Base-by-base conservation (phyloP, 495 filamentous ascomycete species). In the Parathielavia hyrcaniae region DNA sequence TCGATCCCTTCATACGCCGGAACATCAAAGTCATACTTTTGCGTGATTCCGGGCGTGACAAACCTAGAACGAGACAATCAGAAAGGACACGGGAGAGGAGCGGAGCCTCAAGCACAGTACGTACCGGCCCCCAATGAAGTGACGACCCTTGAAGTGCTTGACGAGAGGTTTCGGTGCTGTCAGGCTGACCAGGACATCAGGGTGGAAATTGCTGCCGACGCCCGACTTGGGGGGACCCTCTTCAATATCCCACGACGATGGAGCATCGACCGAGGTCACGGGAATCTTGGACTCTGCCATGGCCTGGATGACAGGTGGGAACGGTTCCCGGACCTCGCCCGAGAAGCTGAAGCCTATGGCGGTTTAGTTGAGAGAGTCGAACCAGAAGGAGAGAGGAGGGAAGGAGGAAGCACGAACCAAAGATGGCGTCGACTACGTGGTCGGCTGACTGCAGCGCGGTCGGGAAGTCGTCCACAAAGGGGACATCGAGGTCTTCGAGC, bases 161-260 rank as follows among this genome's bases (percentile, higher is more conserved):
- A 90, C 87, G 51, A 95, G 75, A n/a, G 91, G 91, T 74, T 98
- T 98, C 36, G 93, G 91, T 43, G 93, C 95, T 50, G 95, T 96
- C 69, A 98, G 74, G 65, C 89, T 95, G 61, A 98, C 83, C 59
- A 98, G 70, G 47, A 83, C 82, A 44, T 76, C 71, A 23, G 93
- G 93, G 69, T 86, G 80, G 65, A 95, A 97, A 20, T 78, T 85
- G 60, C 83, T 83, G 7, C 89, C 93, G 0, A 90, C 83, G 0
- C 92, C 93, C 2, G 81, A 77, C 53, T 77, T 73, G 20, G 92
- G 91, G 19, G 91, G 92, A 0, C 93, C 93, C 3, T 71, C 74
- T 64, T 96, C 86, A 39, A 98, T 91, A 74, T 91, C 86, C 93
- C 93, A 98, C 10, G 87, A 90, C 39, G 87, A 91, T 5, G 93